Evolutionary conservation across 1,139 yeast species (phyloP).

Genomic region (Saccharomyces hybrid): DNA sequence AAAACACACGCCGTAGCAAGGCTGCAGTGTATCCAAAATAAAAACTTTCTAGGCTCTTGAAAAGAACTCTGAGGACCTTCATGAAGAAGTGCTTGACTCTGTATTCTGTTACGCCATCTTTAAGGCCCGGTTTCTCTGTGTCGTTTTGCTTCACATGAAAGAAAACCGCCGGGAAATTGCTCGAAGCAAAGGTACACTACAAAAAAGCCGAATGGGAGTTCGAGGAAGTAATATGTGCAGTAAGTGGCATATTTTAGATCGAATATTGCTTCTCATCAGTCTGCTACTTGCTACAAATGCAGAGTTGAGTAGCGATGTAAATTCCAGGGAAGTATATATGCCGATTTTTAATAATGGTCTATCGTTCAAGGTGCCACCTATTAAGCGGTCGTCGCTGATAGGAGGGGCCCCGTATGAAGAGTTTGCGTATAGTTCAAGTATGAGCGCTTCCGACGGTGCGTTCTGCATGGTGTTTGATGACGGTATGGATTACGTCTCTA

Average conservation of each 20-base stretch:
- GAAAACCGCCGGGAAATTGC: neutral
- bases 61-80: neutral
- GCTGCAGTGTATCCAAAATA: neutral
- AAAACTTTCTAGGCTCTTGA: neutral
- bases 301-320: neutral
- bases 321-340: neutral
- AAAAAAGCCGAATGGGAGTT: neutral
- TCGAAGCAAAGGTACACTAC: neutral
- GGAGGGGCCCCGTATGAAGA: neutral
- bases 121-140: neutral
- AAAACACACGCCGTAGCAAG: neutral
- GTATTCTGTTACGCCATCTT: neutral
- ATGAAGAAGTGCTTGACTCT: neutral
- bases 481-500: slow-evolving; percentile 13
- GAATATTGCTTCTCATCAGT: neutral
- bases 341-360: neutral
- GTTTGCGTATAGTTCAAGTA: neutral
- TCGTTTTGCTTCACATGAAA: neutral
- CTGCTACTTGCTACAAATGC: neutral
- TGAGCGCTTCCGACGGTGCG: slow-evolving; percentile 12
- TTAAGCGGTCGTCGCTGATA: neutral
- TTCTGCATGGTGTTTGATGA: slow-evolving; percentile 20
- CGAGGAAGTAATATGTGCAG: neutral
- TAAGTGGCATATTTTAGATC: neutral
- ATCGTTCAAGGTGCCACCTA: neutral